phyloP scores from a whole-genome alignment of 2,329 filamentous ascomycete genomes.

The Arthrobotrys iridis region DNA sequence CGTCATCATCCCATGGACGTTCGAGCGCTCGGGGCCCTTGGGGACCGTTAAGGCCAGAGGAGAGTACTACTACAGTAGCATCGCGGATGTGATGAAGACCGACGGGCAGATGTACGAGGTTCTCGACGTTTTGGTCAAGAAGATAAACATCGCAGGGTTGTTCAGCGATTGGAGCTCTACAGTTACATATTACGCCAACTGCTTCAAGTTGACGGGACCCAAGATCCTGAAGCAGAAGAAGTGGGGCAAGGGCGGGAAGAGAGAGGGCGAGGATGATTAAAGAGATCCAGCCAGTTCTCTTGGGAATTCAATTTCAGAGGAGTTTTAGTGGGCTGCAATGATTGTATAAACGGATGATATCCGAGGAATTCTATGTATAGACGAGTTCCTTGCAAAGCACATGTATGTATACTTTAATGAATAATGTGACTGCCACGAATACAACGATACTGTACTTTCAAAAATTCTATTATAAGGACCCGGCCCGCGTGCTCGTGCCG shows the following conservation, averaged over 20 bases:
- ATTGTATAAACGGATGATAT: slow-evolving; percentile 3
- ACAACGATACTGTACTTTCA: no score
- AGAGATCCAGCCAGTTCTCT: background rate
- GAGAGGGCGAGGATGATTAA: slow-evolving; percentile 14
- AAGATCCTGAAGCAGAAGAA: slow-evolving; percentile 51
- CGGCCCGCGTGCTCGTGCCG: no score
- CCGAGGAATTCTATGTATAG: background rate
- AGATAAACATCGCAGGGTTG: slow-evolving; percentile 71
- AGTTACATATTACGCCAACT: slow-evolving; percentile 77
- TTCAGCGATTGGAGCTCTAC: slow-evolving; percentile 77
- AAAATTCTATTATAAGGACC: no score
- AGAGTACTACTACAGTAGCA: slow-evolving; percentile 68
- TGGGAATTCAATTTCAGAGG: background rate
- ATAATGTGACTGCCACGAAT: slow-evolving; percentile 14
- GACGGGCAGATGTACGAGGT: slow-evolving; percentile 75
- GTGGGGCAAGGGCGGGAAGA: slow-evolving; percentile 48
- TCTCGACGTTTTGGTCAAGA: slow-evolving; percentile 71
- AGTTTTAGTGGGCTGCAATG: background rate
- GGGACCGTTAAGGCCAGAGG: slow-evolving; percentile 65
- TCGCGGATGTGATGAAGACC: slow-evolving; percentile 68
- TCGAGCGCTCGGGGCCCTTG: slow-evolving; percentile 73
- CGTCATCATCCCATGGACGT: slow-evolving; percentile 74
- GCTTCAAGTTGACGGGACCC: slow-evolving; percentile 64
- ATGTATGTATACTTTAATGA: slow-evolving; percentile 35
- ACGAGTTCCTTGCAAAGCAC: background rate